Base-by-base conservation (phyloP, 129 eudicot species). In the Escallonia herrerae region DNA sequence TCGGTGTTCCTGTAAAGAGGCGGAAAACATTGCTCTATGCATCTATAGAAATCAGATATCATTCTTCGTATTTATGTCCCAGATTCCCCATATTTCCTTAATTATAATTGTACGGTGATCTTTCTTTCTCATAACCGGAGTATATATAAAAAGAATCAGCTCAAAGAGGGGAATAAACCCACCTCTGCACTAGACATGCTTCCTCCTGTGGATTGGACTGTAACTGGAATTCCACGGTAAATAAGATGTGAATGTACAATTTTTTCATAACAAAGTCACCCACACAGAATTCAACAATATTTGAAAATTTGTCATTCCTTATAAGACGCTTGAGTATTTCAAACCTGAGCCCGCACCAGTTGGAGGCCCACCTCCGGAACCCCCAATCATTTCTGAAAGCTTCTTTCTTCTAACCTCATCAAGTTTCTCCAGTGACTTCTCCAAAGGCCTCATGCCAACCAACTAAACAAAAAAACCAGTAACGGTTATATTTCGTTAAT, bases 381-480 rank as follows among this genome's bases (percentile, higher is more conserved):
- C 82, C 64, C 87, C 99, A 72, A 94, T 94, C 99, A 94, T 82
- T 71, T 94, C 99, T 58, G 96, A 86, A 53, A 94, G 90, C 76
- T 94, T 94, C 78, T 94, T 94, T 71, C 74, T 74, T 39, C 99
- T 81, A 78, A 94, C 94, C 65, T 94, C 99, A 74, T 94, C 99
- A 58, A 94, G 95, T 77, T 89, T 94, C 79, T 94, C 99, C 70
- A 94, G 77, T 7, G 99, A 89, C 80, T 76, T 94, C 75, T 89
- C 99, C 83, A 94, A 73, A 58, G 99, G 99, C 80, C 99, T 82
- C 97, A 94, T 94, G 54, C 99, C 99, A 82, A 89, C 99, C 74
- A 75, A 73, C 99, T 94, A 63, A 22, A 22, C 33, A 22, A 22
- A 22, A 22, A 22, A 22, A 22, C 33, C 33, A 22, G 33, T 22